A percentile compares a stretch with the other conserved stretches of the same genome.
These are phyloP conservation scores for Echium plantagineum DNA, from an alignment of 257 asterid genomes.

Conservation along the genomic window DNA sequence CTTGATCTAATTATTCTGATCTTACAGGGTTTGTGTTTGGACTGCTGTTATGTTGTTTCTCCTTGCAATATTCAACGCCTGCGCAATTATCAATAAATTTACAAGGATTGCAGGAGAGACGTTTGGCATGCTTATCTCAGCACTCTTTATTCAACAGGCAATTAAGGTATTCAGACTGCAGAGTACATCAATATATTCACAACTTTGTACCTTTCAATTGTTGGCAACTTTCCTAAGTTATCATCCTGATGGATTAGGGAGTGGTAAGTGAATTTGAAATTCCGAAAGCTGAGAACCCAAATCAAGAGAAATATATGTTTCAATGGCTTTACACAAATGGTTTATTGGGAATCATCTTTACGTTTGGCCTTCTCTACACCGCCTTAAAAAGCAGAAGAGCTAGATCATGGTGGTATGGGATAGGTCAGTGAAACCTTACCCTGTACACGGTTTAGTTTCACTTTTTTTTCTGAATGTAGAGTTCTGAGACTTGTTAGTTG, in stretches of 20 bases:
- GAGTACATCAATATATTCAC: not conserved
- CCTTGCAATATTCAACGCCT: slow-evolving; percentile 38
- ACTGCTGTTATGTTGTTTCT: slow-evolving; percentile 34
- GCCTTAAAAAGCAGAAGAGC: slow-evolving; percentile 39
- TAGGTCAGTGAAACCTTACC: slow-evolving; percentile 13
- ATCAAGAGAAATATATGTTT: slow-evolving; percentile 24
- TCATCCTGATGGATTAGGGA: slow-evolving; percentile 22
- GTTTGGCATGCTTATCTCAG: slow-evolving; percentile 39
- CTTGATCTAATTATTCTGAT: not conserved
- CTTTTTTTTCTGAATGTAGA: not conserved
- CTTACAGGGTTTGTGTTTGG: slow-evolving; percentile 49
- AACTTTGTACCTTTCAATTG: not conserved
- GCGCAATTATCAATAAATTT: slow-evolving; percentile 27
- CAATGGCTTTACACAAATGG: slow-evolving; percentile 48
- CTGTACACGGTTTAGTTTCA: not conserved
- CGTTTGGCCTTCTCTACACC: slow-evolving; percentile 35
- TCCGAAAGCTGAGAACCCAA: slow-evolving; percentile 29
- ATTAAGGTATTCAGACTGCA: slow-evolving; percentile 23
- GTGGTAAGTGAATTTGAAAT: slow-evolving; percentile 33
- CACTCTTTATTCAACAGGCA: slow-evolving; percentile 40
- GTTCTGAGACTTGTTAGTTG: not conserved
- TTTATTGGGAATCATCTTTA: slow-evolving; percentile 35
- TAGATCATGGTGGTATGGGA: slow-evolving; percentile 43
- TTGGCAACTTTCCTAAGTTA: not conserved
- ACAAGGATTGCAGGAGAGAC: slow-evolving; percentile 49